A percentile compares a stretch with the other conserved stretches of the same genome.
These are phyloP conservation scores for Cutaneotrichosporon spelunceum DNA, from an alignment of 1,284 basidiomycete genomes.

Conservation along the genomic window DNA sequence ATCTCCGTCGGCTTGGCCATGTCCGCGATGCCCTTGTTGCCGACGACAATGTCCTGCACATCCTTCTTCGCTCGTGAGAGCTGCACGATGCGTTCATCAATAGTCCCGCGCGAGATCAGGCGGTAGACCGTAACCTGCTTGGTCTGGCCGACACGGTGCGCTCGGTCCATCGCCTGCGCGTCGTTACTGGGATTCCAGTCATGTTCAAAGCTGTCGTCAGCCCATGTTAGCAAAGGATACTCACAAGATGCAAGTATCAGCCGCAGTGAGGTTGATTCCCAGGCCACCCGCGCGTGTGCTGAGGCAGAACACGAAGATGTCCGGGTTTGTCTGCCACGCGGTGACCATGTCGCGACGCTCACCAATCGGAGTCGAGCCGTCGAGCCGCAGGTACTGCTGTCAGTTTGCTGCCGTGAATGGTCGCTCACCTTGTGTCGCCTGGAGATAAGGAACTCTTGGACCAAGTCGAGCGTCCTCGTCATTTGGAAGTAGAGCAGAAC, in stretches of 20 bases:
- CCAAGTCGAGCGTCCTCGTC: constrained; percentile 99
- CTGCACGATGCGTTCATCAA: constrained; percentile 97
- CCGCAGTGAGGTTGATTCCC: constrained; percentile 97
- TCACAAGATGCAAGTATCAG: constrained; percentile 89
- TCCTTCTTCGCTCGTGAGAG: constrained; percentile 93
- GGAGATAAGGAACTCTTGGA: constrained; percentile 98
- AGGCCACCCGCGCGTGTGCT: constrained; percentile 96
- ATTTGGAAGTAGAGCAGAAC: constrained; percentile 99
- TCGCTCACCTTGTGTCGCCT: constrained; percentile 74
- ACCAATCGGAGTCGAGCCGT: constrained; percentile 92
- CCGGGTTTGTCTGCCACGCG: constrained; percentile 96
- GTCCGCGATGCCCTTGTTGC: constrained; percentile 88
- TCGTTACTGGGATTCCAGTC: constrained; percentile 99
- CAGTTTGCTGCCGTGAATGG: neutral
- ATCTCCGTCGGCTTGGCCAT: constrained; percentile 96
- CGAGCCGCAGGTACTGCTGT: constrained; percentile 73
- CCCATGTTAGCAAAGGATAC: constrained; percentile 8
- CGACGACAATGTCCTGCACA: constrained; percentile 98
- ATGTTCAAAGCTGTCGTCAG: constrained; percentile 68
- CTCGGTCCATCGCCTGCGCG: constrained; percentile 99
- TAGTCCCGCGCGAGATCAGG: constrained; percentile 85
- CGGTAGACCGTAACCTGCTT: constrained; percentile 99
- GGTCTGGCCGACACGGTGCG: constrained; percentile 96
- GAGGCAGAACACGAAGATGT: constrained; percentile 92
- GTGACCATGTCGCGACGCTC: constrained; percentile 99